A percentile compares a stretch with the other conserved stretches of the same genome.
These are phyloP conservation scores for Austroboletus eburneus DNA, from an alignment of 768 basidiomycete species.

Conservation along the genomic window DNA sequence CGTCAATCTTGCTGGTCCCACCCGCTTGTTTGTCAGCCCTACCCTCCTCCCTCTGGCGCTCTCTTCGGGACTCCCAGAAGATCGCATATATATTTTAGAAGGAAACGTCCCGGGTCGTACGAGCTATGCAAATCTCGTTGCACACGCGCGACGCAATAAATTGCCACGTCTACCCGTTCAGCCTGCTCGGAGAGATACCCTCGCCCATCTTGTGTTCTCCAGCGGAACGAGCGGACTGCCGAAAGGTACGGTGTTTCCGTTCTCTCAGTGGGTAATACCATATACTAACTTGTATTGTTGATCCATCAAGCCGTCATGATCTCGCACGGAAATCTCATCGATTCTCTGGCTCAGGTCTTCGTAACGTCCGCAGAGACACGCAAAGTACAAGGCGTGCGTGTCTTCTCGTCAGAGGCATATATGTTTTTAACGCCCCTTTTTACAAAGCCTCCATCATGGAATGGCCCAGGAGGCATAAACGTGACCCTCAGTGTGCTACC, in stretches of 20 bases:
- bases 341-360: conserved; percentile 38
- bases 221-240: conserved; percentile 77
- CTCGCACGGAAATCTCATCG: conserved; percentile 60
- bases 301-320: conserved; percentile 61
- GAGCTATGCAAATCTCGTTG: conserved; percentile 44
- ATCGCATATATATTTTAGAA: conserved; percentile 46
- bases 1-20: conserved; percentile 44
- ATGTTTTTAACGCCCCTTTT: not conserved
- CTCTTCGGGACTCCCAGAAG: conserved; percentile 34
- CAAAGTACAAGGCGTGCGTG: conserved; percentile 39
- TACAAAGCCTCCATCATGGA: conserved; percentile 35
- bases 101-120: conserved; percentile 39
- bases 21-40: conserved; percentile 52
- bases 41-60: conserved; percentile 40
- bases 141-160: conserved; percentile 33
- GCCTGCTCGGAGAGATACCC: conserved; percentile 45
- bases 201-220: conserved; percentile 72
- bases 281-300: conserved; percentile 2
- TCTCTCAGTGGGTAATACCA: not conserved
- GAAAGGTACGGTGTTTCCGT: conserved; percentile 48
- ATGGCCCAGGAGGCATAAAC: conserved; percentile 43
- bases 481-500: conserved; percentile 58
- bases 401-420: not conserved
- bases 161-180: conserved; percentile 41
- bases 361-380: conserved; percentile 27